Evolutionary conservation across 768 basidiomycete species (phyloP), one percentile per base, ranked within the genome.

Genomic region (Naganishia kalamii): DNA sequence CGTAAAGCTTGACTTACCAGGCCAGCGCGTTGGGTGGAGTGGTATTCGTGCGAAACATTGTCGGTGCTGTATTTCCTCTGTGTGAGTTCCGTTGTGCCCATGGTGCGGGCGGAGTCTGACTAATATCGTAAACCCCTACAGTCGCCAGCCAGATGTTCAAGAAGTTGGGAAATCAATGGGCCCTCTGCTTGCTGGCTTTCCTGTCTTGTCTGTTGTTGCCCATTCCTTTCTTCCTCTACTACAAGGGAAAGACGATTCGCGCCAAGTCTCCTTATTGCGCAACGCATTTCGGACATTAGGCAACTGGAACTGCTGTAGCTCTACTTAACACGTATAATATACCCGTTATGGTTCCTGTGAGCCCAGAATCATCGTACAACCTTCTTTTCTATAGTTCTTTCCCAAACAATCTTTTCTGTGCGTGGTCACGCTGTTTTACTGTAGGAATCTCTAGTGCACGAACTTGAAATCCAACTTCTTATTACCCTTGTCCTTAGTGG

Each of bases 401-500:
- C n/a, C n/a, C n/a, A n/a, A n/a, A n/a, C n/a, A n/a, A n/a, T n/a
- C n/a, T n/a, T n/a, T n/a, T n/a, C n/a, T n/a, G n/a, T 25, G 4
- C 35, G 35, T 40, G 1, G 21, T 13, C 21, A 19, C 25, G 12
- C 37, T 7, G 37, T 10, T 15, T n/a, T n/a, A 40, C 19, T 11
- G 19, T 23, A 23, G 6, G n/a, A 8, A n/a, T 57, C 60, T 65
- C 50, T 66, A 72, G 54, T 69, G 63, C 0, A 50, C 68, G 35
- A 75, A 71, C 23, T 48, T 60, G 60, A 73, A 73, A 60, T 70
- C 72, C 32, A 75, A 68, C 4, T 69, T 51, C 37, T 71, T 68
- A 50, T 72, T 74, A 0, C 75, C 78, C 44, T 73, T 70, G 40
- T 80, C 76, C n/a, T 41, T 70, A 2, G 79, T 79, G 11, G 73